Conservation (phyloP, 305 asterid genomes). For the Petunia hybrid region DNA sequence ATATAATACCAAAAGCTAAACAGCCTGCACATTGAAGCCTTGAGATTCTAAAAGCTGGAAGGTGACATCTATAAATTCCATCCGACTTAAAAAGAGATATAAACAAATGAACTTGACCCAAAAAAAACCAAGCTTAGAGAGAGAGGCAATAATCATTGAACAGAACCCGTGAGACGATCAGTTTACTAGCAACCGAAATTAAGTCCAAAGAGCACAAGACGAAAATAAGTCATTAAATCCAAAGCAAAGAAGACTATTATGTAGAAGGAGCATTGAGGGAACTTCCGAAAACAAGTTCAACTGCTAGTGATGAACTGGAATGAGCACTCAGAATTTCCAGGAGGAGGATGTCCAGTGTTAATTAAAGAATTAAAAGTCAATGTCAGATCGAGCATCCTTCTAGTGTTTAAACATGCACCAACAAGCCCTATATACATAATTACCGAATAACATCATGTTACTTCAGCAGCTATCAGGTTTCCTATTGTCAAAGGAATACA, state of each 20-base stretch:
- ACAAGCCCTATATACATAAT: background rate
- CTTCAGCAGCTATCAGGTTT: constrained; percentile 15
- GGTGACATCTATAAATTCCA: too few relatives aligned
- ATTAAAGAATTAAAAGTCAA: background rate
- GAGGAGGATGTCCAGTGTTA: background rate
- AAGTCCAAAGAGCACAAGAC: background rate
- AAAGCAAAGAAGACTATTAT: background rate
- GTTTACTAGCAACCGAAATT: too few relatives aligned
- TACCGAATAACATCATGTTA: constrained; percentile 14
- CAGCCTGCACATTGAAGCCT: too few relatives aligned
- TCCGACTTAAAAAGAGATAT: too few relatives aligned
- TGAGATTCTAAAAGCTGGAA: too few relatives aligned
- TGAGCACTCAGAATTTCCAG: background rate
- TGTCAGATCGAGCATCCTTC: background rate
- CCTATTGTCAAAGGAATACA: constrained; percentile 5
- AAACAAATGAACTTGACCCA: too few relatives aligned
- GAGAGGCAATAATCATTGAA: too few relatives aligned
- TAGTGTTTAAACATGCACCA: background rate
- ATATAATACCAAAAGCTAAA: too few relatives aligned
- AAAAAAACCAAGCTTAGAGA: too few relatives aligned
- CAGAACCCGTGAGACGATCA: too few relatives aligned
- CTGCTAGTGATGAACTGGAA: background rate
- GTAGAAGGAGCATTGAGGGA: background rate
- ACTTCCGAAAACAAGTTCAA: background rate
- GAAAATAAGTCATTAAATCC: background rate